These are phyloP conservation scores for Lepidium aucheri DNA, from an alignment of 345 rosid species.

Conservation along the genomic window DNA sequence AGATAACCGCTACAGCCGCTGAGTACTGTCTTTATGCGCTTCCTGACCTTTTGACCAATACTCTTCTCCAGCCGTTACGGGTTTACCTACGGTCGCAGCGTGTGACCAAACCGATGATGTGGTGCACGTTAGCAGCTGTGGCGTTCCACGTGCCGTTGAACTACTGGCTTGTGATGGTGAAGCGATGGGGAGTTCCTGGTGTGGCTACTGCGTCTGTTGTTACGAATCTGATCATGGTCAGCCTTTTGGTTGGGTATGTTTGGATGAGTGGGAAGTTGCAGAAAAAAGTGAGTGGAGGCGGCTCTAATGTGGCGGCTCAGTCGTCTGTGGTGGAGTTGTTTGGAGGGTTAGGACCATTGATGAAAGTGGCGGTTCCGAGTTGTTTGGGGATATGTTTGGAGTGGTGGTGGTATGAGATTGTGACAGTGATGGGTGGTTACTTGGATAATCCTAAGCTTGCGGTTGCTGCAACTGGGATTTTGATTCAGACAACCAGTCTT, in stretches of 20 bases:
- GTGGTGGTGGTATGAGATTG: constrained; percentile 99
- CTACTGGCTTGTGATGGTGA: constrained; percentile 49
- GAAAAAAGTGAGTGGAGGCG: too few species aligned
- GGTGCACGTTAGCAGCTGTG: constrained; percentile 76
- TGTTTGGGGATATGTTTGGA: constrained; percentile 93
- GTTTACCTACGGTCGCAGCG: constrained; percentile 86
- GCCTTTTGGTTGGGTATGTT: constrained; percentile 66
- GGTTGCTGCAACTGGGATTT: constrained; percentile 91
- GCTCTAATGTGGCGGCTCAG: too few species aligned
- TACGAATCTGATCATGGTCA: constrained; percentile 81
- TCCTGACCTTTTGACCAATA: constrained; percentile 88
- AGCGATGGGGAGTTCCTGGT: constrained; percentile 73
- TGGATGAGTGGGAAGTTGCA: constrained; percentile 53
- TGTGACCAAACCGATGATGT: constrained; percentile 94
- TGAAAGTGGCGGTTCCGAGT: constrained; percentile 88
- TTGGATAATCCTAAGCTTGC: constrained; percentile 72
- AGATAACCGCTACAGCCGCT: constrained; percentile 80
- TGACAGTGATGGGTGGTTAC: constrained; percentile 82
- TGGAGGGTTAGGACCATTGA: constrained; percentile 60
- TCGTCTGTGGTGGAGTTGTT: constrained; percentile 34
- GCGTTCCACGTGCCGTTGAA: constrained; percentile 78
- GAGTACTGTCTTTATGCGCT: constrained; percentile 74
- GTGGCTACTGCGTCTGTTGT: constrained; percentile 93
- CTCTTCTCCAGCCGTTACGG: constrained; percentile 73
- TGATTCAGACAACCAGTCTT: constrained; percentile 95